Evolutionary conservation across 352 stramenopile genomes (phyloP).

Genomic region (Globisporangium nodosum): DNA sequence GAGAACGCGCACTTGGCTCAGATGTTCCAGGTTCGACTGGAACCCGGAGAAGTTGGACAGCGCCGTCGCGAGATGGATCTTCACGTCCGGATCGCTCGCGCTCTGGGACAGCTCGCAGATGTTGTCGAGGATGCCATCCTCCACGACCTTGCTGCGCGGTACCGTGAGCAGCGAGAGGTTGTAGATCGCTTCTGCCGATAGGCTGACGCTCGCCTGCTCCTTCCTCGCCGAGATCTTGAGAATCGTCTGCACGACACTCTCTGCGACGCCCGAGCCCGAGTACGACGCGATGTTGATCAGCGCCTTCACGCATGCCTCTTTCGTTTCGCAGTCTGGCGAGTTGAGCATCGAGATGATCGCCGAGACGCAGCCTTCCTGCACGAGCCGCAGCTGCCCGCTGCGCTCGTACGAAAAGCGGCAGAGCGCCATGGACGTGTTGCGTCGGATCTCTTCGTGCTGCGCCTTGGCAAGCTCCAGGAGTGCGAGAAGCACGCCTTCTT

Average conservation of each 20-base stretch:
- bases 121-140: conserved; percentile 78
- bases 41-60: conserved; percentile 79
- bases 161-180: conserved; percentile 71
- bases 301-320: conserved; percentile 78
- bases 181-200: conserved; percentile 68
- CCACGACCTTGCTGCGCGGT: conserved; percentile 63
- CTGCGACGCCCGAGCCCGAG: conserved; percentile 48
- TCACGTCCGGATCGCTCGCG: conserved; percentile 30
- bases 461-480: conserved; percentile 75
- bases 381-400: conserved; percentile 54
- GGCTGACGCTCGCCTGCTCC: conserved; percentile 43
- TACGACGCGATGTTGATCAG: conserved; percentile 82
- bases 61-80: conserved; percentile 58
- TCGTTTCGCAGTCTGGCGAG: conserved; percentile 68
- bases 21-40: conserved; percentile 52
- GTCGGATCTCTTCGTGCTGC: conserved; percentile 72
- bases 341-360: conserved; percentile 85
- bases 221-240: conserved; percentile 72
- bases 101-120: conserved; percentile 58
- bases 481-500: conserved; percentile 67
- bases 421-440: conserved; percentile 78
- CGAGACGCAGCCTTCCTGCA: conserved; percentile 79
- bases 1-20: conserved; percentile 63
- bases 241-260: conserved; percentile 75
- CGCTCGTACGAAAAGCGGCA: conserved; percentile 82